These are phyloP conservation scores for Xanthoconium stramineum DNA, from an alignment of 768 basidiomycete species.

Conservation along the genomic window DNA sequence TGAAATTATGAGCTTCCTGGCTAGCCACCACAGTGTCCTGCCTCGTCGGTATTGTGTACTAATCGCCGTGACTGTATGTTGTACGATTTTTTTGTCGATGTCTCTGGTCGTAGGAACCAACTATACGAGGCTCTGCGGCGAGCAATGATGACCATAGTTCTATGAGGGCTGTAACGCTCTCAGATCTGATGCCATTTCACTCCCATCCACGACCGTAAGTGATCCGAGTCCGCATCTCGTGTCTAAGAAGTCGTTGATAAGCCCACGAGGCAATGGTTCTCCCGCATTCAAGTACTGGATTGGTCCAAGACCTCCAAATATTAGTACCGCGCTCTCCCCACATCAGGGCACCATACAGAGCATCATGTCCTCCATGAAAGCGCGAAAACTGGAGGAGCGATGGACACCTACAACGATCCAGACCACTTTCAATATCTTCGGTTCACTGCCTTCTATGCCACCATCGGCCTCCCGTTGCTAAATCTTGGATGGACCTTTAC, in stretches of 20 bases:
- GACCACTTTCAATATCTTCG: background rate
- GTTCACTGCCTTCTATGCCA: background rate
- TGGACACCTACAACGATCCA: constrained; percentile 15
- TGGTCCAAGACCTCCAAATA: too few relatives aligned
- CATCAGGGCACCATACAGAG: too few relatives aligned
- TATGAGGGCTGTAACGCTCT: too few relatives aligned
- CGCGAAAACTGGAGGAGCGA: constrained; percentile 8
- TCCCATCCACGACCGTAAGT: too few relatives aligned
- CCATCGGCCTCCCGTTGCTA: constrained; percentile 9
- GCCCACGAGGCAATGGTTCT: background rate
- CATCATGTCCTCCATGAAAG: background rate
- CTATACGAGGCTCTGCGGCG: too few relatives aligned
- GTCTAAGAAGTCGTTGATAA: background rate
- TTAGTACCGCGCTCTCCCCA: too few relatives aligned
- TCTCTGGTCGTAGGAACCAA: too few relatives aligned
- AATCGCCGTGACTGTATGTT: background rate
- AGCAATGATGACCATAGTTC: too few relatives aligned
- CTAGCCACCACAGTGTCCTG: background rate
- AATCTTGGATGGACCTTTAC: constrained; percentile 17
- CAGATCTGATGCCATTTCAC: too few relatives aligned
- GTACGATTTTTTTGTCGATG: background rate
- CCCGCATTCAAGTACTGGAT: background rate
- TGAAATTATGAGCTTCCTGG: background rate
- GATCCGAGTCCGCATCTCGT: background rate
- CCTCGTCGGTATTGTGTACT: background rate